Conservation (phyloP, 2,329 filamentous ascomycete genomes). For the Madurella fahalii region DNA sequence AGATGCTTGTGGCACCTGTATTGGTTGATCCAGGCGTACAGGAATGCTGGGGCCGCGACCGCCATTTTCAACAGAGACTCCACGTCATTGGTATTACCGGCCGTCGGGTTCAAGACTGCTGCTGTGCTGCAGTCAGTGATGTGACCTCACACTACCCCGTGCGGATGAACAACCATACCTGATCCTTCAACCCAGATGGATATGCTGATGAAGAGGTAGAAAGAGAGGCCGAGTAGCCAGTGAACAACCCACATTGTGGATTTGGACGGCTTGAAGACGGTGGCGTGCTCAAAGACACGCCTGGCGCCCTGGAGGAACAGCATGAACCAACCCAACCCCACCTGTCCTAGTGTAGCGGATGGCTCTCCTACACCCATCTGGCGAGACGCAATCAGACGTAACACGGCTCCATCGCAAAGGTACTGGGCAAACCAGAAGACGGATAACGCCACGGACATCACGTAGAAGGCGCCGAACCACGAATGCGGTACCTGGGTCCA, state of each 20-base stretch:
- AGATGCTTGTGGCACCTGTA: slow-evolving; percentile 69
- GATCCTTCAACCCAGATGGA: slow-evolving; percentile 82
- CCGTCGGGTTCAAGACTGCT: slow-evolving; percentile 29
- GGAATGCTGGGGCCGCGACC: slow-evolving; percentile 59
- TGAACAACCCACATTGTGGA: slow-evolving; percentile 83
- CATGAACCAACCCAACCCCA: slow-evolving; percentile 64
- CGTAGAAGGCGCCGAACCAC: slow-evolving; percentile 89
- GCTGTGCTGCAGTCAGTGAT: slow-evolving; percentile 27
- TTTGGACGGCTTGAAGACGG: slow-evolving; percentile 60
- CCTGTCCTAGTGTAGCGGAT: slow-evolving; percentile 58
- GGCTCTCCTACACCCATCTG: slow-evolving; percentile 29
- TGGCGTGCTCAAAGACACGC: slow-evolving; percentile 70
- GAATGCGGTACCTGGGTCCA: slow-evolving; percentile 69
- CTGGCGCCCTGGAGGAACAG: slow-evolving; percentile 72
- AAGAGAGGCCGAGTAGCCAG: slow-evolving; percentile 73
- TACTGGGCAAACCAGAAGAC: slow-evolving; percentile 71
- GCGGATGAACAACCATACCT: slow-evolving; percentile 43
- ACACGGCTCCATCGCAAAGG: slow-evolving; percentile 47
- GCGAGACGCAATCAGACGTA: slow-evolving; percentile 42
- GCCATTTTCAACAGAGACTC: slow-evolving; percentile 45
- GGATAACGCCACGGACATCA: slow-evolving; percentile 64
- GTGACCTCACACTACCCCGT: neutral
- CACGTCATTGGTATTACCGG: slow-evolving; percentile 27
- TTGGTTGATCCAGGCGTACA: slow-evolving; percentile 68
- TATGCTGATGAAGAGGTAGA: slow-evolving; percentile 70